Percentiles rank a stretch among this genome's conserved stretches.
Evolutionary conservation across 306 rosid genomes (phyloP).

Genomic region (Lotus japonicus): DNA sequence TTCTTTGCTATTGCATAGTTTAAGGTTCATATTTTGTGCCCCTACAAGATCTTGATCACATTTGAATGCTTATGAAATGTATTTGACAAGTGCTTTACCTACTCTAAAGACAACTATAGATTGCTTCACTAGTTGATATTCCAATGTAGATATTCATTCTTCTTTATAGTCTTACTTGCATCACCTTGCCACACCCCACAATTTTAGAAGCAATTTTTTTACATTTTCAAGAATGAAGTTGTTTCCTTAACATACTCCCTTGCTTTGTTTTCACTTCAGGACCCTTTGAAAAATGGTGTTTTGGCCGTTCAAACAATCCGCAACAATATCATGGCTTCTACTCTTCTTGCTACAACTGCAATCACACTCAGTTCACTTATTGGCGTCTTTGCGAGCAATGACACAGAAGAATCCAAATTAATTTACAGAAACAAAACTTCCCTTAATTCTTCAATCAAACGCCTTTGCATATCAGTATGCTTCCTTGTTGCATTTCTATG

Average conservation of each 20-base stretch:
- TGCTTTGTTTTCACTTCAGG: slow-evolving; percentile 61
- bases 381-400: slow-evolving; percentile 61
- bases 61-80: too few relatives aligned
- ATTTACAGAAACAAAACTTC: slow-evolving; percentile 66
- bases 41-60: too few relatives aligned
- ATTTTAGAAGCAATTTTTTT: too few relatives aligned
- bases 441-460: slow-evolving; percentile 49
- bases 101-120: too few relatives aligned
- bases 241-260: not conserved
- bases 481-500: slow-evolving; percentile 89
- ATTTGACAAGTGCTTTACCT: too few relatives aligned
- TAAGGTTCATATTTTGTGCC: too few relatives aligned
- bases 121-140: too few relatives aligned
- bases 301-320: slow-evolving; percentile 82
- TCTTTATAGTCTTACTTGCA: too few relatives aligned
- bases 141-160: too few relatives aligned
- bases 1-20: too few relatives aligned
- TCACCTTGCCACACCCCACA: too few relatives aligned
- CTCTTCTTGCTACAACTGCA: slow-evolving; percentile 86
- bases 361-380: slow-evolving; percentile 88
- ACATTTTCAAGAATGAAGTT: too few relatives aligned
- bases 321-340: slow-evolving; percentile 91
- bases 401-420: slow-evolving; percentile 30
- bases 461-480: slow-evolving; percentile 65
- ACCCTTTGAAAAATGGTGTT: slow-evolving; percentile 86